phyloP scores from a whole-genome alignment of 1,284 basidiomycete species.

The Heliocybe sulcata region DNA sequence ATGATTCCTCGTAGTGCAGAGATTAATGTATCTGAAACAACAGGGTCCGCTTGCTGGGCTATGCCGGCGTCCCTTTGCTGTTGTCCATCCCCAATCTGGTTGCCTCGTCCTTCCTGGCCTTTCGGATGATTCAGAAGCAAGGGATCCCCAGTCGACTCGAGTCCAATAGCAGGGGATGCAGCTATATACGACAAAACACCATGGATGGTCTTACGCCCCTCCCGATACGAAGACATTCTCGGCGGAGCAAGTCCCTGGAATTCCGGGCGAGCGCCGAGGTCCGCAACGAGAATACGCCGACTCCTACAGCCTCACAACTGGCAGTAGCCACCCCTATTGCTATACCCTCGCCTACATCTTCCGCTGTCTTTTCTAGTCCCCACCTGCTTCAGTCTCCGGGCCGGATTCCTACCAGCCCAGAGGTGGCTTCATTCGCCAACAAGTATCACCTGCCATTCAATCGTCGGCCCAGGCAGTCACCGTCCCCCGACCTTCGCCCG shows the following conservation, averaged over 20 bases:
- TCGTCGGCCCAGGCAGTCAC: slow-evolving; percentile 8
- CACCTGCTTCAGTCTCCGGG: slow-evolving; percentile 12
- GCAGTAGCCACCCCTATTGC: slow-evolving; percentile 5
- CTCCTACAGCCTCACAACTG: slow-evolving; percentile 4
- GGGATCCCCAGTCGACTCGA: not conserved
- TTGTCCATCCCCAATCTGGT: slow-evolving; percentile 44
- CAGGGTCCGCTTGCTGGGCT: slow-evolving; percentile 57
- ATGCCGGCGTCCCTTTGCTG: slow-evolving; percentile 47
- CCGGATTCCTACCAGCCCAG: slow-evolving; percentile 11
- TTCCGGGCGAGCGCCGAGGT: slow-evolving; percentile 7
- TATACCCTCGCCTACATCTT: slow-evolving; percentile 14
- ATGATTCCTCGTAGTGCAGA: not conserved
- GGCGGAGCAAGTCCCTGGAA: not conserved
- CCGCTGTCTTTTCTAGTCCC: slow-evolving; percentile 11
- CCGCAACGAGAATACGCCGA: slow-evolving; percentile 3
- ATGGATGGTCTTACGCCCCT: slow-evolving; percentile 13
- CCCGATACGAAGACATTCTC: slow-evolving; percentile 10
- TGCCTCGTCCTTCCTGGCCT: slow-evolving; percentile 36
- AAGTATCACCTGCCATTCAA: slow-evolving; percentile 18
- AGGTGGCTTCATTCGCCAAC: slow-evolving; percentile 4
- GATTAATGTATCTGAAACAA: not conserved
- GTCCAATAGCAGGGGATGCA: not conserved
- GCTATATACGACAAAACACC: not conserved
- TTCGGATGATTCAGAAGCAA: slow-evolving; percentile 25
- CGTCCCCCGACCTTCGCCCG: not conserved